These are phyloP conservation scores for Phlyctochytrium arcticum DNA, from an alignment of 192 early-diverging fungal genomes.

Conservation along the genomic window DNA sequence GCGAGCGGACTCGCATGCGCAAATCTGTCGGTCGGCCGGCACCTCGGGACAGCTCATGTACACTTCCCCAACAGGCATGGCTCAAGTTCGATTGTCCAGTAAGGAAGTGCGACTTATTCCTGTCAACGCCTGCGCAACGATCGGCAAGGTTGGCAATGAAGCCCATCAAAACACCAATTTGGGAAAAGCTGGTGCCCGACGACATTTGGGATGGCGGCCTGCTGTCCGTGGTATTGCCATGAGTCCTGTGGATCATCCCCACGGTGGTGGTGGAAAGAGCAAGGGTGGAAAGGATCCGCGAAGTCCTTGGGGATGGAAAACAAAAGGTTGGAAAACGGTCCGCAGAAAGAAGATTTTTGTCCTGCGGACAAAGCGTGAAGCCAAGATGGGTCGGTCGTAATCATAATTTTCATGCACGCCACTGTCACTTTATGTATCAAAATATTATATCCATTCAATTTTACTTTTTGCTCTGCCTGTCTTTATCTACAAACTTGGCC, in stretches of 20 bases:
- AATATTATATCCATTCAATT: background rate
- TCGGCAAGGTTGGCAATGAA: slow-evolving; percentile 85
- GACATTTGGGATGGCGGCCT: slow-evolving; percentile 84
- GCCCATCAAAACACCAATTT: slow-evolving; percentile 82
- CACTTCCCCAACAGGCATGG: slow-evolving; percentile 70
- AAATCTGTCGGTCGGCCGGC: slow-evolving; percentile 82
- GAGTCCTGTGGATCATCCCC: slow-evolving; percentile 93
- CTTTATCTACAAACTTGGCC: background rate
- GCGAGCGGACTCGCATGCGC: slow-evolving; percentile 67
- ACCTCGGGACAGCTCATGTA: slow-evolving; percentile 78
- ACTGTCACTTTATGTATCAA: too few relatives aligned
- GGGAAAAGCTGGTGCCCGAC: slow-evolving; percentile 84
- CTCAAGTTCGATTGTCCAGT: slow-evolving; percentile 78
- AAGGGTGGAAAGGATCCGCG: slow-evolving; percentile 85
- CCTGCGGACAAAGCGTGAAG: slow-evolving; percentile 40
- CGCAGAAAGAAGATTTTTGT: slow-evolving; percentile 41
- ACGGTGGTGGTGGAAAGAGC: slow-evolving; percentile 94
- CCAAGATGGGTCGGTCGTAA: slow-evolving; percentile 20
- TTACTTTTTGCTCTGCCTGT: background rate
- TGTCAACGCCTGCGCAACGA: slow-evolving; percentile 81
- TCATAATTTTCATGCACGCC: too few relatives aligned
- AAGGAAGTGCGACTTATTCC: slow-evolving; percentile 85
- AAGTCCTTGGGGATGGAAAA: slow-evolving; percentile 86
- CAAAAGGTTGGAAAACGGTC: slow-evolving; percentile 61
- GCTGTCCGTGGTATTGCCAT: slow-evolving; percentile 93